Evolutionary conservation across 192 early-diverging fungal species (phyloP).

Genomic region (Chytriomyces sp.): DNA sequence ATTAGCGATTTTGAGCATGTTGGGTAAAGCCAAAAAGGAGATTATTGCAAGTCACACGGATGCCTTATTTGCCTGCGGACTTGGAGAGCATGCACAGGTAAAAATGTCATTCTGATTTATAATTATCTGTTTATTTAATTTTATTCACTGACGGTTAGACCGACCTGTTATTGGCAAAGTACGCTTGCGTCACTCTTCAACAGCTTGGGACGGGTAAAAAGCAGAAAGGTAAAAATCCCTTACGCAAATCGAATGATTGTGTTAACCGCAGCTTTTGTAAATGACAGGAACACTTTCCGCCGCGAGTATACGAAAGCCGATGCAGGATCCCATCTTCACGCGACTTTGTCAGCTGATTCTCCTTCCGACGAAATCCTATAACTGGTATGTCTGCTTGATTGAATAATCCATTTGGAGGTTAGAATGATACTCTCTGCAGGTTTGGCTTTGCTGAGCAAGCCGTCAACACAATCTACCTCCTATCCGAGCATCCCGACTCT

Average conservation of each 20-base stretch:
- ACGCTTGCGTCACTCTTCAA: conserved; percentile 92
- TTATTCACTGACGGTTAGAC: conserved; percentile 47
- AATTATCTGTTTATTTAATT: neutral
- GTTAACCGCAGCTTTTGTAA: neutral
- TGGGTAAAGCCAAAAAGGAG: conserved; percentile 82
- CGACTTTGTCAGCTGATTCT: conserved; percentile 52
- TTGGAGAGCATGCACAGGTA: conserved; percentile 80
- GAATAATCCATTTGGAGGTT: too few species aligned
- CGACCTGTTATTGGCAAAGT: conserved; percentile 82
- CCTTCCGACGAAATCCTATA: conserved; percentile 30
- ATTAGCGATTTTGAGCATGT: conserved; percentile 90
- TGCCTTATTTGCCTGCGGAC: conserved; percentile 76
- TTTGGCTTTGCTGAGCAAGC: conserved; percentile 93
- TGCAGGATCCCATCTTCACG: conserved; percentile 61
- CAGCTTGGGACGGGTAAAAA: conserved; percentile 68
- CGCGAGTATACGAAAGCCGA: conserved; percentile 45
- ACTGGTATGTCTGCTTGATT: too few species aligned
- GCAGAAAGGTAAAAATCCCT: conserved; percentile 58
- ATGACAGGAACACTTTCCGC: conserved; percentile 32
- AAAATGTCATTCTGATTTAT: neutral
- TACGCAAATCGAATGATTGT: neutral
- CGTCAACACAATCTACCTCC: conserved; percentile 86
- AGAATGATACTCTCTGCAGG: conserved; percentile 54
- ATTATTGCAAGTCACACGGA: conserved; percentile 88
- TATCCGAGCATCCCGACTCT: conserved; percentile 89